These are phyloP conservation scores for Acanthamoeba lugdunensis DNA, from an alignment of 208 protist genomes.

Conservation along the genomic window DNA sequence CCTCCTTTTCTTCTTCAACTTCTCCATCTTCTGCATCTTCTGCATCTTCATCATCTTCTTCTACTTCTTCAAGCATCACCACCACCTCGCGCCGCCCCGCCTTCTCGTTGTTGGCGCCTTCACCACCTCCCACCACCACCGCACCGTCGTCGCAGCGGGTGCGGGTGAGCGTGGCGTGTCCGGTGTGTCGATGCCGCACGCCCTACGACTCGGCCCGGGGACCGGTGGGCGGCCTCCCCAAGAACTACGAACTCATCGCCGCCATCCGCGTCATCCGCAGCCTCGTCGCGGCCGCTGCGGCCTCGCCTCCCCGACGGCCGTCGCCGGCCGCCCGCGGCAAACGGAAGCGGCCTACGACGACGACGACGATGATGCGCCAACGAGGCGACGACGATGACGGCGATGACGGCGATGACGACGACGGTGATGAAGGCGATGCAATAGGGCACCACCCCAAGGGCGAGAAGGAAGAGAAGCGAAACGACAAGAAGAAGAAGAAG, in stretches of 20 bases:
- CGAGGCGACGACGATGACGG: neutral
- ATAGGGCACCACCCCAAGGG: neutral
- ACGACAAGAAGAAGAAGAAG: no score
- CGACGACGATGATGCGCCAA: neutral
- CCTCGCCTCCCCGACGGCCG: neutral
- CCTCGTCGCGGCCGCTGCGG: neutral
- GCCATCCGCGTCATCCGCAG: neutral
- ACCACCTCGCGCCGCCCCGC: neutral
- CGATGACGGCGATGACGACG: neutral
- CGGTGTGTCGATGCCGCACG: constrained; percentile 17
- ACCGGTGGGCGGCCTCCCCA: constrained; percentile 3
- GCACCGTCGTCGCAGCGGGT: neutral
- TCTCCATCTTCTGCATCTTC: no score
- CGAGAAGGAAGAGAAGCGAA: neutral
- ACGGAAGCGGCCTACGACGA: neutral
- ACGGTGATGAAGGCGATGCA: neutral
- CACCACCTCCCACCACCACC: neutral
- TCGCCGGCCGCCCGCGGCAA: neutral
- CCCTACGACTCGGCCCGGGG: constrained; percentile 5
- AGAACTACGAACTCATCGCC: constrained; percentile 21
- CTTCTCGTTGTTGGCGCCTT: neutral
- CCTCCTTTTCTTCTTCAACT: neutral
- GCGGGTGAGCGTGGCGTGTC: neutral
- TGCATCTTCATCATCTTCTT: neutral
- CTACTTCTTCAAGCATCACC: neutral